Evolutionary conservation across 2,329 filamentous ascomycete genomes (phyloP).

Genomic region (Lecanoromycetidae sp.): DNA sequence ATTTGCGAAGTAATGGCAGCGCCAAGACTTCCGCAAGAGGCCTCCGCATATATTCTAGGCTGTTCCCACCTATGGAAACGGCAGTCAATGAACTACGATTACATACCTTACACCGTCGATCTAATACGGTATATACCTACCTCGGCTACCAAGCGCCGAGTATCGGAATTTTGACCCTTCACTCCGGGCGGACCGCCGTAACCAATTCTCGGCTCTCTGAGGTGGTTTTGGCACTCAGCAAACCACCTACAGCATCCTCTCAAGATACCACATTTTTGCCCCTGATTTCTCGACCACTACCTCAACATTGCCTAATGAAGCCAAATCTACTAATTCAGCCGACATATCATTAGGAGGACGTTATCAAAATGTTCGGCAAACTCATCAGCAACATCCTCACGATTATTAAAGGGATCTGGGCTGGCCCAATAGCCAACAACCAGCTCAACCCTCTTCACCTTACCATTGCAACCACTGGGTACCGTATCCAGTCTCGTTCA

Average conservation of each 20-base stretch:
- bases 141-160: no score
- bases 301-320: background rate
- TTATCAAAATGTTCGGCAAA: constrained; percentile 5
- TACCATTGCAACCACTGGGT: constrained; percentile 19
- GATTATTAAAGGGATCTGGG: constrained; percentile 1
- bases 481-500: constrained; percentile 21
- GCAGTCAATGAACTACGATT: no score
- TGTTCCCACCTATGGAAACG: no score
- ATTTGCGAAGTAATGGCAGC: no score
- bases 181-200: no score
- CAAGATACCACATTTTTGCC: background rate
- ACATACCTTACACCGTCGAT: no score
- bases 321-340: background rate
- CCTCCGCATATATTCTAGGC: no score
- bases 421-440: constrained; percentile 11
- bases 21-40: no score
- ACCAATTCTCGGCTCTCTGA: background rate
- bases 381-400: constrained; percentile 7
- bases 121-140: no score
- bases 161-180: no score
- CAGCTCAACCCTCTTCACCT: constrained; percentile 21
- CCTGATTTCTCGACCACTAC: background rate
- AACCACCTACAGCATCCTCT: background rate
- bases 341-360: background rate
- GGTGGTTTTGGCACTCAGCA: background rate